Base-by-base conservation (phyloP, 1,139 yeast genomes). In the Zygoascus sp. region DNA sequence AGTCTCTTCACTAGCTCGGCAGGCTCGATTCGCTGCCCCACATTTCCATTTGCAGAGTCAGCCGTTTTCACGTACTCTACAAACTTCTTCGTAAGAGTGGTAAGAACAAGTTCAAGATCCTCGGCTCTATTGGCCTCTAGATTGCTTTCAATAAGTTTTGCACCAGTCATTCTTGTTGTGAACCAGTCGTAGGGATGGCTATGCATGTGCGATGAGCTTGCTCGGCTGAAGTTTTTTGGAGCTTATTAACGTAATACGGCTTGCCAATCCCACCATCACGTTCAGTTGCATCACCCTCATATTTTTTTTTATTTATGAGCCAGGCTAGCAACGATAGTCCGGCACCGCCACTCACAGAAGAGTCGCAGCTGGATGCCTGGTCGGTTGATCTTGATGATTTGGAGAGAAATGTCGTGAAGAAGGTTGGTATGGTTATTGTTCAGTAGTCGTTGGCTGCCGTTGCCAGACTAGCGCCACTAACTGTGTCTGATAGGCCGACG, bases 301-400 rank as follows among this genome's bases (percentile, higher is more conserved):
- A n/a, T n/a, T n/a, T n/a, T n/a, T n/a, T n/a, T n/a, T n/a, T n/a
- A n/a, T n/a, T n/a, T n/a, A 30, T 30, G 34, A 30, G 17, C 13
- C 8, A 13, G 8, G 11, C 34, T 7, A 13, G 16, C 34, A 16
- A 13, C 17, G 17, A n/a, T 9, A 15, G 34, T 13, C 34, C 34
- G 17, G 3, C 34, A 15, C 11, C 5, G 34, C 15, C 17, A n/a
- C n/a, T n/a, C 4, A 7, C 13, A 13, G 34, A 30, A 16, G 46
- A 58, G 9, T 47, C 47, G 21, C 53, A 55, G 2, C 59, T 74
- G 28, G 64, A 66, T 32, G 62, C 62, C 9, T 60, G 63, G 63
- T 51, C 63, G 8, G 52, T 87, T 51, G 89, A 85, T 56, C 97
- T 90, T 62, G 80, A 76, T 49, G 81, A 80, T 19, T 67, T 90